phyloP scores from a whole-genome alignment of 352 stramenopile genomes.

The Phytopythium cucurbitacearum region DNA sequence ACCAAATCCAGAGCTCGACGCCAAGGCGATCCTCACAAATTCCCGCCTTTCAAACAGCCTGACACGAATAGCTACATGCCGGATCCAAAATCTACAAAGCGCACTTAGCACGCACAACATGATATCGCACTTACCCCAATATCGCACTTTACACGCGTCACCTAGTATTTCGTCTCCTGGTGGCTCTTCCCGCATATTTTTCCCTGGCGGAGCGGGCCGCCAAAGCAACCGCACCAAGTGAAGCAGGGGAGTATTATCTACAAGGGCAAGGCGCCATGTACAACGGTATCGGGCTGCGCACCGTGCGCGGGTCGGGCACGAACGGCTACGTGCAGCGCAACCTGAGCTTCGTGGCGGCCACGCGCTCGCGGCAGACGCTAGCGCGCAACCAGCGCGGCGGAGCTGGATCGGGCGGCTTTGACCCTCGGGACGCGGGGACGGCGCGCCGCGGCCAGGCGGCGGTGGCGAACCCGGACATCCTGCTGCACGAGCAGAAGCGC shows the following conservation, averaged over 20 bases:
- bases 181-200: too few species aligned
- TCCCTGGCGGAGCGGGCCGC: not conserved
- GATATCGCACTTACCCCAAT: too few species aligned
- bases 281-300: constrained; percentile 86
- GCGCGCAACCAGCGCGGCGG: constrained; percentile 32
- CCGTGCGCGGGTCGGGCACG: constrained; percentile 80
- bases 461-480: constrained; percentile 69
- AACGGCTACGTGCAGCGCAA: constrained; percentile 89
- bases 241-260: not conserved
- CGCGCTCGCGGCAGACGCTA: constrained; percentile 61
- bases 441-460: constrained; percentile 2
- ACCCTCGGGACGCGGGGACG: not conserved
- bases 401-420: not conserved
- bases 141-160: too few species aligned
- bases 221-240: not conserved
- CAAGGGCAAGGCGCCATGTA: too few species aligned
- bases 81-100: too few species aligned
- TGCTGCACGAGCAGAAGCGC: constrained; percentile 78
- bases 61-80: too few species aligned
- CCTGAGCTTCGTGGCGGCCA: constrained; percentile 69
- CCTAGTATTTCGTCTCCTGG: too few species aligned
- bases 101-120: too few species aligned
- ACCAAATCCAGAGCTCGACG: too few species aligned
- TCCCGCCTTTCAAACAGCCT: too few species aligned
- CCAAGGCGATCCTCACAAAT: too few species aligned